These are phyloP conservation scores for Aspergillus cavernicola DNA, from an alignment of 495 filamentous ascomycete species.

Conservation along the genomic window DNA sequence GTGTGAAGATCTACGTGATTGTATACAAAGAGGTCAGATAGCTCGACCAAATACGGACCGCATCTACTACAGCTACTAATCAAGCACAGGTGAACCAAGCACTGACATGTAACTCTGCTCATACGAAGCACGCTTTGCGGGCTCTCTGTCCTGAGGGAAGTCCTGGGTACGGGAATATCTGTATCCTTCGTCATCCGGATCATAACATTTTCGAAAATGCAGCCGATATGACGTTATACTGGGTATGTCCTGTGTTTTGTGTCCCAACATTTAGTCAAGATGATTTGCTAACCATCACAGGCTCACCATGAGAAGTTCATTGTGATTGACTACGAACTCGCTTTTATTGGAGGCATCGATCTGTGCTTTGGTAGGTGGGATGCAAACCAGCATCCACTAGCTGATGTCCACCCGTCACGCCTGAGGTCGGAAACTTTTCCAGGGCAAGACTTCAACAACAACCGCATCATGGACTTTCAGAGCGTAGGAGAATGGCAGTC, in stretches of 20 bases:
- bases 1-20: slow-evolving; percentile 91
- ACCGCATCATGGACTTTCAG: slow-evolving; percentile 93
- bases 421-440: slow-evolving; percentile 86
- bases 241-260: slow-evolving; percentile 43
- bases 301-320: slow-evolving; percentile 97
- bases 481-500: slow-evolving; percentile 86
- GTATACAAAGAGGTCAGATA: slow-evolving; percentile 76
- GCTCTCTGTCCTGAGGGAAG: slow-evolving; percentile 75
- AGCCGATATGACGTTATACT: slow-evolving; percentile 96
- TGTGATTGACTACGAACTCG: slow-evolving; percentile 84
- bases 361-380: slow-evolving; percentile 98
- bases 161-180: slow-evolving; percentile 81
- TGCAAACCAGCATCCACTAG: slow-evolving; percentile 72
- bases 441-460: slow-evolving; percentile 94
- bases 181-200: slow-evolving; percentile 87
- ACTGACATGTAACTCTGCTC: slow-evolving; percentile 84
- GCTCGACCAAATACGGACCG: not conserved
- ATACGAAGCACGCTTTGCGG: slow-evolving; percentile 86
- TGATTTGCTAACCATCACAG: slow-evolving; percentile 11
- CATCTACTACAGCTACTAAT: slow-evolving; percentile 1
- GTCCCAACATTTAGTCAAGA: not conserved
- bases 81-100: slow-evolving; percentile 59
- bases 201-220: slow-evolving; percentile 93
- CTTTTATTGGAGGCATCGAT: slow-evolving; percentile 91
- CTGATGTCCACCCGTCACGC: slow-evolving; percentile 83